Evolutionary conservation across 2,329 filamentous ascomycete genomes (phyloP).

Genomic region (Hymenotorrendiella dingleyae): DNA sequence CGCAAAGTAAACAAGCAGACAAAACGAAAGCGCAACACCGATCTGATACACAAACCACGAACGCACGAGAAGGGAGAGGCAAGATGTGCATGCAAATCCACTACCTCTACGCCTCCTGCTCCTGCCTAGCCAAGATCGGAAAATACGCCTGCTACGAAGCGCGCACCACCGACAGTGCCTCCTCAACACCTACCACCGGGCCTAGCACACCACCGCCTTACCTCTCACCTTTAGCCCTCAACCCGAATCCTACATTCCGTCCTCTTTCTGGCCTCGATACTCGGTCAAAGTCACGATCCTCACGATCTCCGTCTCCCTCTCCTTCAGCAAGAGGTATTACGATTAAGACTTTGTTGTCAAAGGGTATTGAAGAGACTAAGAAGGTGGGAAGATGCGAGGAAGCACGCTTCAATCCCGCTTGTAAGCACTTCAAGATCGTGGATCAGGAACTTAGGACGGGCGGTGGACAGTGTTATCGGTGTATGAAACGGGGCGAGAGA

Average conservation of each 20-base stretch:
- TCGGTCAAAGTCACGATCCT: no score
- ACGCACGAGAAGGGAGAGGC: neutral
- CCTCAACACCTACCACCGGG: no score
- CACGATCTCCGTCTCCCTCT: neutral
- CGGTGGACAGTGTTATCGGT: neutral
- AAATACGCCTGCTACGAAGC: constrained; percentile 1
- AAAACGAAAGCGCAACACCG: no score
- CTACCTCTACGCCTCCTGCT: neutral
- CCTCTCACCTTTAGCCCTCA: no score
- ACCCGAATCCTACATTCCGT: no score
- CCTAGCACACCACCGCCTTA: neutral
- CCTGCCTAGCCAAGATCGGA: neutral
- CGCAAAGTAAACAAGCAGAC: no score
- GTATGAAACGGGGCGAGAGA: neutral
- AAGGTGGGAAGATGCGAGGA: neutral
- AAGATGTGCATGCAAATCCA: constrained; percentile 1
- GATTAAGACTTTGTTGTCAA: constrained; percentile 1
- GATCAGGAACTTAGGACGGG: neutral
- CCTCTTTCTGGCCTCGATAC: no score
- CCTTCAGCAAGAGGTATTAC: neutral
- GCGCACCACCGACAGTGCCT: neutral
- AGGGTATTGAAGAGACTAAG: neutral
- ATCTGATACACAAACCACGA: no score
- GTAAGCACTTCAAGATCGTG: neutral
- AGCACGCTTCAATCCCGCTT: neutral